phyloP scores from a whole-genome alignment of 345 rosid genomes.

The Sisymbrium altissimum region DNA sequence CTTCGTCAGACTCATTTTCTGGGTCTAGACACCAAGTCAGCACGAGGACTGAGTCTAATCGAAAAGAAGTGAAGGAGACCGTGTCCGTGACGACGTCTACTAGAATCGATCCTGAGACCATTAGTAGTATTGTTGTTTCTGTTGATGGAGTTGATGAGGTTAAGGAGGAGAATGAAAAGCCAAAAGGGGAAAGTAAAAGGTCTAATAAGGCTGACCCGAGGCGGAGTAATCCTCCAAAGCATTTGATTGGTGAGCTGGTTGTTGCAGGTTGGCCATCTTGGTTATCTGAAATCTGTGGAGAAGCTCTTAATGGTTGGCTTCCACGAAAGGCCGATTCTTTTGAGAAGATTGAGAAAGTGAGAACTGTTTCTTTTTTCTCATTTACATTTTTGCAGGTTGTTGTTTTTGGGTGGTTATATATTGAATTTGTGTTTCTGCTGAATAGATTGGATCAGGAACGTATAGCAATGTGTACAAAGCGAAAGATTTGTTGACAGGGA shows the following conservation, averaged over 20 bases:
- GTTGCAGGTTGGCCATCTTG: constrained; percentile 11
- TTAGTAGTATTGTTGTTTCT: neutral
- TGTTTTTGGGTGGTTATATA: neutral
- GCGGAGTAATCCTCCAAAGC: neutral
- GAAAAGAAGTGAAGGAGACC: neutral
- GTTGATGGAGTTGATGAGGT: neutral
- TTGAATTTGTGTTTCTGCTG: neutral
- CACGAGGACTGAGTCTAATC: neutral
- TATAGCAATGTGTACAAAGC: constrained; percentile 40
- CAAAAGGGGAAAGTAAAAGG: neutral
- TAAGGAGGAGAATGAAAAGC: neutral
- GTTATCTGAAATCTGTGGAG: constrained; percentile 20
- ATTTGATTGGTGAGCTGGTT: constrained; percentile 7
- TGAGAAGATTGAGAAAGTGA: constrained; percentile 16
- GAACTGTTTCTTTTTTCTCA: neutral
- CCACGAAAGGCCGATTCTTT: constrained; percentile 12
- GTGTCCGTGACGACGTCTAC: neutral
- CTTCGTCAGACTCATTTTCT: neutral
- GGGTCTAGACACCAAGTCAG: constrained; percentile 1
- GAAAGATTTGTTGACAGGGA: constrained; percentile 10
- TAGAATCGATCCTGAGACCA: neutral
- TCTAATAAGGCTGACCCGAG: constrained; percentile 2
- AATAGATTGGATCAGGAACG: constrained; percentile 16
- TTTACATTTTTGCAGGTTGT: neutral
- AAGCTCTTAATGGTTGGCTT: constrained; percentile 10